Percentiles rank a stretch among this genome's conserved stretches.
phyloP scores from a whole-genome alignment of 345 rosid species.

The Lepidium aucheri region DNA sequence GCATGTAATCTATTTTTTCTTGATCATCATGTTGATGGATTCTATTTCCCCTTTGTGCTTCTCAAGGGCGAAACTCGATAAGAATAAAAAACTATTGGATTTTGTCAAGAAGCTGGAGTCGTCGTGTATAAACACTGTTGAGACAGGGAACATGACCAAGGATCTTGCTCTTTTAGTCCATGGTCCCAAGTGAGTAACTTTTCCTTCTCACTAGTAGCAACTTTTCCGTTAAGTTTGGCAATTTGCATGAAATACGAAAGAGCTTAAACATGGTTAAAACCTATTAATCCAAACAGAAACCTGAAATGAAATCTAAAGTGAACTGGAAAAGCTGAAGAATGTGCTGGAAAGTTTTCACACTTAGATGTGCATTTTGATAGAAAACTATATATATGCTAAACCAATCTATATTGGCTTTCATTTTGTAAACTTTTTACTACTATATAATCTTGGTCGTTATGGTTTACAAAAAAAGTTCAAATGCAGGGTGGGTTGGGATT shows the following conservation, averaged over 20 bases:
- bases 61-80: constrained; percentile 83
- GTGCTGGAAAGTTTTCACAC: too few species aligned
- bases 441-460: not conserved
- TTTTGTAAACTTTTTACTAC: not conserved
- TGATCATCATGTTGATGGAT: not conserved
- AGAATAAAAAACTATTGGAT: constrained; percentile 57
- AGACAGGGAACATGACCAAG: constrained; percentile 39
- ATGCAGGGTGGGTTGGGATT: constrained; percentile 68
- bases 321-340: too few species aligned
- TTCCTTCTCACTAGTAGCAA: too few species aligned
- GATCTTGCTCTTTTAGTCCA: too few species aligned
- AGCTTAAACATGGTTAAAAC: too few species aligned
- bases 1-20: not conserved
- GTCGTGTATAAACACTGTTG: constrained; percentile 79
- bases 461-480: not conserved
- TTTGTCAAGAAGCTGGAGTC: constrained; percentile 81
- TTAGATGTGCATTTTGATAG: not conserved
- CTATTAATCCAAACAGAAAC: too few species aligned
- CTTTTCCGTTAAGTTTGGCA: too few species aligned
- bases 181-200: too few species aligned
- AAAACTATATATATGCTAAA: not conserved
- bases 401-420: not conserved
- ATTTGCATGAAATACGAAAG: too few species aligned
- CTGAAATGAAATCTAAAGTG: too few species aligned
- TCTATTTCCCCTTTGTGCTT: not conserved